phyloP scores from a whole-genome alignment of 441 rosid species.

The Pelargonium fulgidum region DNA sequence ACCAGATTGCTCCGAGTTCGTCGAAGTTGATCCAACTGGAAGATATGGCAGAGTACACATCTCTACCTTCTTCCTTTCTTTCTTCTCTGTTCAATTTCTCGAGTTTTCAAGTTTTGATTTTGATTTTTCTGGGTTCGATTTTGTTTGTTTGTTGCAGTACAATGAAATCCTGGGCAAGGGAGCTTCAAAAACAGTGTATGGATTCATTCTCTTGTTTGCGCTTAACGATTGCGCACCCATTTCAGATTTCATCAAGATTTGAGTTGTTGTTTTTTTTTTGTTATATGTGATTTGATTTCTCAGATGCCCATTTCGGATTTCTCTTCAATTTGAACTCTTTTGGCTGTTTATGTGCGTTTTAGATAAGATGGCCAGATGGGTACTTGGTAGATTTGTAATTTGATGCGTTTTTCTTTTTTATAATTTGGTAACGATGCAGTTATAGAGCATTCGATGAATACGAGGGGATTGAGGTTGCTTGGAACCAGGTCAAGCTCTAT shows the following conservation, averaged over 20 bases:
- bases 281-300: slow-evolving; percentile 9
- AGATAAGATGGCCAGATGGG: slow-evolving; percentile 10
- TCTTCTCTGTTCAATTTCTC: too few relatives aligned
- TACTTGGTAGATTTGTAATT: slow-evolving; percentile 23
- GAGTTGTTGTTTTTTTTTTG: slow-evolving; percentile 9
- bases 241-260: slow-evolving; percentile 18
- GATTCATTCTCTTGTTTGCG: slow-evolving; percentile 20
- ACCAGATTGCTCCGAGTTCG: slow-evolving; percentile 31
- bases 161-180: slow-evolving; percentile 86
- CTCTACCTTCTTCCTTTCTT: too few relatives aligned
- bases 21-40: slow-evolving; percentile 98
- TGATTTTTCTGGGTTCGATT: slow-evolving; percentile 18
- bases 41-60: slow-evolving; percentile 85
- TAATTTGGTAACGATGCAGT: slow-evolving; percentile 37
- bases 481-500: slow-evolving; percentile 93
- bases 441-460: slow-evolving; percentile 93
- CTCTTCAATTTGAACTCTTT: not conserved
- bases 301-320: slow-evolving; percentile 10
- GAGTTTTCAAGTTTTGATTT: slow-evolving; percentile 19
- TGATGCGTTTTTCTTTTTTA: slow-evolving; percentile 13
- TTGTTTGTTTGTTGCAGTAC: slow-evolving; percentile 47
- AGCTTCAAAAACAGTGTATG: slow-evolving; percentile 91
- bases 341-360: slow-evolving; percentile 18
- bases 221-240: slow-evolving; percentile 21
- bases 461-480: slow-evolving; percentile 92